These are phyloP conservation scores for Suhomyces bokatorum DNA, from an alignment of 1,139 yeast species.

Conservation along the genomic window DNA sequence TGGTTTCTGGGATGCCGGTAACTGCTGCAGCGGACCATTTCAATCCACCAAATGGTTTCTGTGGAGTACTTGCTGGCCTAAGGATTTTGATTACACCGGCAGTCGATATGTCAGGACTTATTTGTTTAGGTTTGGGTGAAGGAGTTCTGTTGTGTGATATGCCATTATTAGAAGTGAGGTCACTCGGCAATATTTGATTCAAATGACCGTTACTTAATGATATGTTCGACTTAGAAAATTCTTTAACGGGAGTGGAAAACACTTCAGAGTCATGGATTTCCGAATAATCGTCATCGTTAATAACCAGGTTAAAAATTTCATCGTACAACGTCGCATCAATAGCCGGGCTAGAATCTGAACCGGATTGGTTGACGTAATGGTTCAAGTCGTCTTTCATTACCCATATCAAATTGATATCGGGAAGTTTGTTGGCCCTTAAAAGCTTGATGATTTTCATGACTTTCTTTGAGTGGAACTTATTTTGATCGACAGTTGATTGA, in stretches of 20 bases:
- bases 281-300: constrained; percentile 15
- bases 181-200: constrained; percentile 6
- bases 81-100: constrained; percentile 43
- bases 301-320: constrained; percentile 35
- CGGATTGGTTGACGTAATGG: constrained; percentile 40
- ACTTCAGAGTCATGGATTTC: constrained; percentile 16
- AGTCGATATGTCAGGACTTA: constrained; percentile 18
- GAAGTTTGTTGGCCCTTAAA: constrained; percentile 32
- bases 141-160: constrained; percentile 6
- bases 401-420: constrained; percentile 36
- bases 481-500: constrained; percentile 34
- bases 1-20: constrained; percentile 27
- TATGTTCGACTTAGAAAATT: constrained; percentile 4
- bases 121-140: constrained; percentile 15
- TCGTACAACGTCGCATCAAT: constrained; percentile 46
- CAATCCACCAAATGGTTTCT: constrained; percentile 61
- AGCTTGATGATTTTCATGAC: constrained; percentile 34
- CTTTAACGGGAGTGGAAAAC: constrained; percentile 13
- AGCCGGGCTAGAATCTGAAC: constrained; percentile 41
- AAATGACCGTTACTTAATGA: constrained; percentile 1
- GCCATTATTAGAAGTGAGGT: constrained; percentile 3
- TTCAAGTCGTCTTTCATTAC: constrained; percentile 44
- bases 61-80: constrained; percentile 69
- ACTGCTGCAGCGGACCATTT: constrained; percentile 75
- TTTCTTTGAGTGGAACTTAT: constrained; percentile 43